phyloP scores from a whole-genome alignment of 805 yeast genomes.

The Saccharomycopsis sp. region DNA sequence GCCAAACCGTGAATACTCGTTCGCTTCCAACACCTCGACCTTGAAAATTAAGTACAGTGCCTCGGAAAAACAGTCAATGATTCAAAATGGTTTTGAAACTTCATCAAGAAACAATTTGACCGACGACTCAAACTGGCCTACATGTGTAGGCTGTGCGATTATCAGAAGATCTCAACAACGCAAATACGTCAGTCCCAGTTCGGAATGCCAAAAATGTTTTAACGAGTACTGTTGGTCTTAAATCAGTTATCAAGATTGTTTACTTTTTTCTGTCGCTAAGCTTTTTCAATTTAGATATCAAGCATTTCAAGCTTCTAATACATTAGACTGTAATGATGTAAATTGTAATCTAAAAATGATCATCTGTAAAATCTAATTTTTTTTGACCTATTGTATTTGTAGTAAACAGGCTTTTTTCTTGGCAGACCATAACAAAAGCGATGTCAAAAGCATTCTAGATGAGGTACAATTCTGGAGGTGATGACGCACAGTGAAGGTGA shows the following conservation, averaged over 20 bases:
- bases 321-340: too few species aligned
- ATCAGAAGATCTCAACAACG: slow-evolving; percentile 72
- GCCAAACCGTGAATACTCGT: slow-evolving; percentile 64
- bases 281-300: too few species aligned
- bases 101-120: slow-evolving; percentile 61
- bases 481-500: too few species aligned
- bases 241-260: neutral
- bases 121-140: slow-evolving; percentile 57
- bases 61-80: slow-evolving; percentile 49
- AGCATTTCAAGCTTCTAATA: too few species aligned
- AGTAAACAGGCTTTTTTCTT: too few species aligned
- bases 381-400: too few species aligned
- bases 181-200: slow-evolving; percentile 45
- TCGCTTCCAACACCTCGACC: slow-evolving; percentile 62
- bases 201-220: slow-evolving; percentile 67
- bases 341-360: too few species aligned
- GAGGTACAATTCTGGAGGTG: too few species aligned
- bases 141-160: slow-evolving; percentile 78
- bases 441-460: too few species aligned
- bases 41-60: slow-evolving; percentile 53
- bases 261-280: neutral
- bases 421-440: too few species aligned
- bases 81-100: slow-evolving; percentile 67
- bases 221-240: slow-evolving; percentile 59
- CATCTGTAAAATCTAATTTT: too few species aligned